Percentiles rank a stretch among this genome's conserved stretches.
These are phyloP conservation scores for Psilocybe subaeruginosa DNA, from an alignment of 768 basidiomycete genomes.

Conservation along the genomic window DNA sequence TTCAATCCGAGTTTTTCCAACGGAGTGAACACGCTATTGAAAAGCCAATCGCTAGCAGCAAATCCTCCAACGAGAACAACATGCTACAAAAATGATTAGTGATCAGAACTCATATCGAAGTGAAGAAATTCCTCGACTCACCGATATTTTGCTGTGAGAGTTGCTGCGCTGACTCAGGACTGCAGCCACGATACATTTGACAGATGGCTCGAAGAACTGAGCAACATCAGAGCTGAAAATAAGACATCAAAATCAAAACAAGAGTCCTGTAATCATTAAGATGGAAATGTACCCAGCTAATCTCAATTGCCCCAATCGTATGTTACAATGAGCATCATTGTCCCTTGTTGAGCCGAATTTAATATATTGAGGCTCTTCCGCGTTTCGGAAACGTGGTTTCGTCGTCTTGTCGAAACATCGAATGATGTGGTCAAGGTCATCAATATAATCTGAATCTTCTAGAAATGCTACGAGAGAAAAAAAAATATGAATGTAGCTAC, in stretches of 20 bases:
- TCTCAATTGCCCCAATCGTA: conserved; percentile 52
- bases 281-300: conserved; percentile 32
- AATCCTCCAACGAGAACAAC: conserved; percentile 50
- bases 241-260: conserved; percentile 5
- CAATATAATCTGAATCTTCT: conserved; percentile 40
- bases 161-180: conserved; percentile 25
- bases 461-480: conserved; percentile 24
- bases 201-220: conserved; percentile 36
- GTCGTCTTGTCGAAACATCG: conserved; percentile 49
- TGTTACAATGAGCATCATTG: conserved; percentile 41
- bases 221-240: conserved; percentile 32
- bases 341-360: conserved; percentile 49
- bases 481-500: conserved; percentile 9
- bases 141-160: conserved; percentile 30
- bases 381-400: conserved; percentile 46
- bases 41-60: conserved; percentile 47
- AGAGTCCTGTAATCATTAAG: not conserved
- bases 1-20: conserved; percentile 23
- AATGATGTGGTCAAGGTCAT: conserved; percentile 46
- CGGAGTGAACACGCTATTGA: conserved; percentile 26
- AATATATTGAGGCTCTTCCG: conserved; percentile 46
- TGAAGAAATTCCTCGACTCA: conserved; percentile 11
- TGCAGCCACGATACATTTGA: conserved; percentile 33
- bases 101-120: too few relatives aligned
- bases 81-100: conserved; percentile 2